A percentile compares a stretch with the other conserved stretches of the same genome.
These are phyloP conservation scores for Sordariomycetes sp. DNA, from an alignment of 2,329 filamentous ascomycete species.

Conservation along the genomic window DNA sequence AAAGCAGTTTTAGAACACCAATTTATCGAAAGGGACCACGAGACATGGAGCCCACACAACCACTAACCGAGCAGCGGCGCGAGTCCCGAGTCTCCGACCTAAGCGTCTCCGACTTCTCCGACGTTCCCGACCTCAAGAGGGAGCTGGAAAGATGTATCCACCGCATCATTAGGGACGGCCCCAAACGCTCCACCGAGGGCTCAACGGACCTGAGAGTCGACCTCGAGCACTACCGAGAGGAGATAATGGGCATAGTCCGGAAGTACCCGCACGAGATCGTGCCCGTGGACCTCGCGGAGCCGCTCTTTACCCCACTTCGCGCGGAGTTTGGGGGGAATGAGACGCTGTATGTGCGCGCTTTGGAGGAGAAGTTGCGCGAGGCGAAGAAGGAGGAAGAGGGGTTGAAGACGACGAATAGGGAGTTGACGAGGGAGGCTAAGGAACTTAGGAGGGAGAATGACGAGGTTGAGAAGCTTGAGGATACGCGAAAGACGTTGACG, in stretches of 20 bases:
- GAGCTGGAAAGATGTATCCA: neutral
- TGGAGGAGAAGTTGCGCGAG: neutral
- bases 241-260: neutral
- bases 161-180: neutral
- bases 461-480: neutral
- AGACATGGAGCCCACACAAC: neutral
- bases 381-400: neutral
- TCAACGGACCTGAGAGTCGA: neutral
- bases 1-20: neutral
- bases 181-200: neutral
- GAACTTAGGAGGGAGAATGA: neutral
- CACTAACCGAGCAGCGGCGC: neutral
- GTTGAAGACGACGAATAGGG: neutral
- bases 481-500: neutral
- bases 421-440: neutral
- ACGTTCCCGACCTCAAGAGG: neutral
- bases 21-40: neutral
- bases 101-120: neutral
- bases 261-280: neutral
- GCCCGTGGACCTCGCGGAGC: neutral
- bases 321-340: neutral
- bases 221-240: neutral
- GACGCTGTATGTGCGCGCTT: neutral
- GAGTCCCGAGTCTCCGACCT: neutral
- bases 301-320: neutral